Conservation (phyloP, 345 rosid genomes). For the Eucalyptus curtisii region DNA sequence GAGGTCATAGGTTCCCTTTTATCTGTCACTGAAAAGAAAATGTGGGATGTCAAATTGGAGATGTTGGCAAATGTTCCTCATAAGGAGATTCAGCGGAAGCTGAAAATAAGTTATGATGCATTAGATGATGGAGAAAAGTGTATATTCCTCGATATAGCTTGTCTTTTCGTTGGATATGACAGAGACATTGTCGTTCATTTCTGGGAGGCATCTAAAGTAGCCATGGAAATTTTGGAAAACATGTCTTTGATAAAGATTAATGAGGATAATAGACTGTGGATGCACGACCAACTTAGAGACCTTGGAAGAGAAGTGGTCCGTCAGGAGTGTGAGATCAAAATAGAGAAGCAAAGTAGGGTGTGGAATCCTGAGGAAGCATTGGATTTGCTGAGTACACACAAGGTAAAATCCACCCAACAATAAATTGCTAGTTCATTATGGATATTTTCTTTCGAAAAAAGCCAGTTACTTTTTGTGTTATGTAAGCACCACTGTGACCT, state of each 20-base stretch:
- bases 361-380: neutral
- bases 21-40: rapidly evolving
- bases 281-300: neutral
- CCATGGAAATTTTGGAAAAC: neutral
- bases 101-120: neutral
- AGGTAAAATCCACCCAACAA: too few species aligned
- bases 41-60: neutral
- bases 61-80: too few species aligned
- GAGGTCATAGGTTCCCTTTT: neutral
- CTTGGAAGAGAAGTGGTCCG: neutral
- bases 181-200: neutral
- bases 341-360: rapidly evolving
- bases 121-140: rapidly evolving
- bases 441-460: neutral
- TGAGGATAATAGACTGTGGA: neutral
- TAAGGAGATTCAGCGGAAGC: rapidly evolving
- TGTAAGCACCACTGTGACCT: neutral
- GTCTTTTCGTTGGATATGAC: neutral
- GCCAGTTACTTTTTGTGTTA: neutral
- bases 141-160: neutral
- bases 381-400: neutral
- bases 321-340: too few species aligned
- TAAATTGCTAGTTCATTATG: too few species aligned
- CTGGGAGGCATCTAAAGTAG: rapidly evolving
- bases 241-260: neutral